These are phyloP conservation scores for Coemansia furcata DNA, from an alignment of 192 early-diverging fungal species.

Conservation along the genomic window DNA sequence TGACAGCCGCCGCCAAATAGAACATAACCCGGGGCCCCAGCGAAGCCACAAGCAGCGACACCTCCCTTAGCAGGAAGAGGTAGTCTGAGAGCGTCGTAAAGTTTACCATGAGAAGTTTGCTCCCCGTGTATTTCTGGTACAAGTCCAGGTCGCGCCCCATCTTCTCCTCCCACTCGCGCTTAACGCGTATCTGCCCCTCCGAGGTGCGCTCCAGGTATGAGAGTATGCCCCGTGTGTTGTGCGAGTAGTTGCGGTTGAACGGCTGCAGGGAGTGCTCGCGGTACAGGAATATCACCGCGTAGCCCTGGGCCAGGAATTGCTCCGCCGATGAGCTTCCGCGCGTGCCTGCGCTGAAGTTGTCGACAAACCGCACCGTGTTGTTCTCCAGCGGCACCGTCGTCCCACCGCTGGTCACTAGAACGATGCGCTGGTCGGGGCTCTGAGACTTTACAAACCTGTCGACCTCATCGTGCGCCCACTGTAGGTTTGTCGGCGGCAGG, in stretches of 20 bases:
- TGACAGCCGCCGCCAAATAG: constrained; percentile 97
- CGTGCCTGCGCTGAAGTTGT: constrained; percentile 97
- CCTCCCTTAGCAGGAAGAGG: constrained; percentile 80
- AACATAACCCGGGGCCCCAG: constrained; percentile 78
- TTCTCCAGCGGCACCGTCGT: constrained; percentile 95
- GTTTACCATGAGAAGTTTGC: constrained; percentile 72
- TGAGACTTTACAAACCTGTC: constrained; percentile 61
- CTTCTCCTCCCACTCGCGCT: constrained; percentile 61
- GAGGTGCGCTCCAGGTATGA: constrained; percentile 68
- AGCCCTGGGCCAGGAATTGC: constrained; percentile 81
- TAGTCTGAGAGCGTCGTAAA: constrained; percentile 94
- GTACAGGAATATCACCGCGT: constrained; percentile 95
- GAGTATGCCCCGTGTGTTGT: constrained; percentile 71
- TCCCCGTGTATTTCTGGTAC: constrained; percentile 61
- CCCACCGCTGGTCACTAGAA: constrained; percentile 91
- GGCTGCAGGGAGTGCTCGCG: constrained; percentile 92
- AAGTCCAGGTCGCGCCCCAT: constrained; percentile 64
- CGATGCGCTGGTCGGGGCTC: constrained; percentile 60
- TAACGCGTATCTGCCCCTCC: constrained; percentile 63
- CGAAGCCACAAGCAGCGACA: constrained; percentile 64
- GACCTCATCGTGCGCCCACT: constrained; percentile 57
- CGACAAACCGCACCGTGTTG: constrained; percentile 97
- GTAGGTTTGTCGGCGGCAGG: constrained; percentile 62
- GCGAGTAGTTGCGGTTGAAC: constrained; percentile 87
- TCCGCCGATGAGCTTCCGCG: constrained; percentile 96